phyloP scores from a whole-genome alignment of 139 green algal genomes.

The Haematococcus sp. region DNA sequence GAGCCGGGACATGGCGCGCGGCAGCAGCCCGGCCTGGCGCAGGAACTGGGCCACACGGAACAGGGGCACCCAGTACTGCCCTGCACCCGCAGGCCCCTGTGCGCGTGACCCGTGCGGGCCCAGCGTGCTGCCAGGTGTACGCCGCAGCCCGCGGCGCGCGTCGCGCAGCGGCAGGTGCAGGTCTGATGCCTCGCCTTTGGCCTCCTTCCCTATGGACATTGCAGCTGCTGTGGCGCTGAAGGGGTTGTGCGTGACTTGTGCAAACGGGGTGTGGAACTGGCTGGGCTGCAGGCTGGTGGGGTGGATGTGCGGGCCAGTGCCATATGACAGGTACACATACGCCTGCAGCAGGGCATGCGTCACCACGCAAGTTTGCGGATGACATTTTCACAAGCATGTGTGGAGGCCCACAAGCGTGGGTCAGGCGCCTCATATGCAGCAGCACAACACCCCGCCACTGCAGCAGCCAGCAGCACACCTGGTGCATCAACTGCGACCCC shows the following conservation, averaged over 20 bases:
- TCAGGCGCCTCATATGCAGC: too few relatives aligned
- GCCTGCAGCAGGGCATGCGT: too few relatives aligned
- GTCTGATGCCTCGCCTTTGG: background rate
- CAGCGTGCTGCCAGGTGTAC: background rate
- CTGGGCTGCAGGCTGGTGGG: background rate
- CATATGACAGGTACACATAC: constrained; percentile 15
- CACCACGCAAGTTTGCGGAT: too few relatives aligned
- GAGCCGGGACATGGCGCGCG: constrained; percentile 22
- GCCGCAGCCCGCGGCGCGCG: background rate
- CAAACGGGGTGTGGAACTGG: background rate
- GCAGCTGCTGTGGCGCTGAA: background rate
- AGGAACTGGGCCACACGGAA: constrained; percentile 36
- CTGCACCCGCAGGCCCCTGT: background rate
- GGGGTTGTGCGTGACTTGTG: background rate
- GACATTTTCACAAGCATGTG: too few relatives aligned
- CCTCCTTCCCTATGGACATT: too few relatives aligned
- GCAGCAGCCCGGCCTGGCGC: constrained; percentile 37
- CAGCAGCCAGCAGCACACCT: constrained; percentile 1
- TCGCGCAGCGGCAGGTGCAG: constrained; percentile 2
- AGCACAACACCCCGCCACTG: too few relatives aligned
- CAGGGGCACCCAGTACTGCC: constrained; percentile 33
- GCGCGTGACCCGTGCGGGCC: background rate
- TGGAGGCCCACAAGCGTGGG: too few relatives aligned
- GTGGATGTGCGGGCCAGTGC: background rate
- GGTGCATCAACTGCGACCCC: constrained; percentile 32